Evolutionary conservation across 371 early-diverging fungal species (phyloP).

Genomic region (Actinomortierella ambigua): DNA sequence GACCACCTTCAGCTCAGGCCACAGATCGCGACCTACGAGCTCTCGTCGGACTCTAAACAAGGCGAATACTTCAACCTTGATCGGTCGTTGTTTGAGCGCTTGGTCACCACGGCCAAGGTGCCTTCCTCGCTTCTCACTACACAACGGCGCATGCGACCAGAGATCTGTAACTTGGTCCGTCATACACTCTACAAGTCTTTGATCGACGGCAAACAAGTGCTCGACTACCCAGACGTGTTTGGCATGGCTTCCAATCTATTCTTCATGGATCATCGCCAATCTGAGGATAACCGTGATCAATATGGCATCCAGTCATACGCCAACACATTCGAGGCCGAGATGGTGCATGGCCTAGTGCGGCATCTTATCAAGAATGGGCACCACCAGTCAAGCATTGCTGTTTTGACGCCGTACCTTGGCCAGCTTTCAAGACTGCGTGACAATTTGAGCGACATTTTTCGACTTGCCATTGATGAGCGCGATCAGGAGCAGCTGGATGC

Average conservation of each 20-base stretch:
- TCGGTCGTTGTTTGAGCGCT: constrained; percentile 69
- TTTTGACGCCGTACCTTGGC: constrained; percentile 53
- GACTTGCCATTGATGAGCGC: constrained; percentile 18
- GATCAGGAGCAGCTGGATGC: constrained; percentile 13
- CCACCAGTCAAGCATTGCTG: constrained; percentile 49
- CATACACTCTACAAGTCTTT: constrained; percentile 11
- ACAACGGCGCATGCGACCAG: constrained; percentile 72
- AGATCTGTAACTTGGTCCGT: constrained; percentile 57
- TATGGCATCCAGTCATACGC: constrained; percentile 28
- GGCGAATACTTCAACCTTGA: constrained; percentile 50
- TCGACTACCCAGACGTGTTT: constrained; percentile 28
- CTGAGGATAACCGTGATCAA: constrained; percentile 25
- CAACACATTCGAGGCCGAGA: constrained; percentile 46
- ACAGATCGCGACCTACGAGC: constrained; percentile 26
- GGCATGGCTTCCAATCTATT: constrained; percentile 47
- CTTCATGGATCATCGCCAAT: constrained; percentile 39
- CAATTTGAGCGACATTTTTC: constrained; percentile 4
- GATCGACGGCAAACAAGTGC: constrained; percentile 20
- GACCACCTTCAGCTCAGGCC: constrained; percentile 70
- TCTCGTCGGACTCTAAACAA: constrained; percentile 10
- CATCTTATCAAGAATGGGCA: constrained; percentile 54
- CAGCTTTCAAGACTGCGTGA: constrained; percentile 47
- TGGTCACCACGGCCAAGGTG: constrained; percentile 34
- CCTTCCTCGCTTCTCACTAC: constrained; percentile 56
- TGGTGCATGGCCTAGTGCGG: constrained; percentile 39